Evolutionary conservation across 805 yeast genomes (phyloP).

Genomic region (Teunomyces stri): DNA sequence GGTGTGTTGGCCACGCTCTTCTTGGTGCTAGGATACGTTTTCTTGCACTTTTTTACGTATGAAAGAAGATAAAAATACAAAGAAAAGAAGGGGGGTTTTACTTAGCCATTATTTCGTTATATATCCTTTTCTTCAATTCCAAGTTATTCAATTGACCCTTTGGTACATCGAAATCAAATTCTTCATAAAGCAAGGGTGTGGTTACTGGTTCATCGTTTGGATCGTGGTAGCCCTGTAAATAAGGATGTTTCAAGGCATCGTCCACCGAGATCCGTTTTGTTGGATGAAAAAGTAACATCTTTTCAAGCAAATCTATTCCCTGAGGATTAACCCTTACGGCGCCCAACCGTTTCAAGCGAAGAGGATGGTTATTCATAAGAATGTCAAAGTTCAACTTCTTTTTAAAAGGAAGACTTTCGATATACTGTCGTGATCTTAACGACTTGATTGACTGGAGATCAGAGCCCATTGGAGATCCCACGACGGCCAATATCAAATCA

Average conservation of each 20-base stretch:
- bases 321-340: constrained; percentile 19
- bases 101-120: constrained; percentile 6
- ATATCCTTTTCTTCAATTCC: constrained; percentile 10
- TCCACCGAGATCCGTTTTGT: constrained; percentile 7
- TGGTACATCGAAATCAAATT: constrained; percentile 26
- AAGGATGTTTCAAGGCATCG: constrained; percentile 11
- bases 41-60: constrained; percentile 68
- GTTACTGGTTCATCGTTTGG: constrained; percentile 30
- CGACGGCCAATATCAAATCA: constrained; percentile 59
- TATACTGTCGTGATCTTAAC: constrained; percentile 23
- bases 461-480: constrained; percentile 60
- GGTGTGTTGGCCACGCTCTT: constrained; percentile 57
- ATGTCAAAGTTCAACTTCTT: constrained; percentile 15
- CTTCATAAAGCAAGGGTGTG: constrained; percentile 20
- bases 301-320: constrained; percentile 23
- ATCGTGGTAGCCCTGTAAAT: constrained; percentile 11
- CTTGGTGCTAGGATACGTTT: constrained; percentile 66
- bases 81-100: not conserved
- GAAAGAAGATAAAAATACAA: constrained; percentile 56
- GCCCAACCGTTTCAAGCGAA: constrained; percentile 13
- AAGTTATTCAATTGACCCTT: constrained; percentile 8
- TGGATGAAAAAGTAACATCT: constrained; percentile 9
- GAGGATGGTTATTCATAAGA: constrained; percentile 20
- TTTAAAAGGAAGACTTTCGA: constrained; percentile 24
- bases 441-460: constrained; percentile 20